Conservation (phyloP, 306 rosid genomes). For the Canavalia ensiformis region DNA sequence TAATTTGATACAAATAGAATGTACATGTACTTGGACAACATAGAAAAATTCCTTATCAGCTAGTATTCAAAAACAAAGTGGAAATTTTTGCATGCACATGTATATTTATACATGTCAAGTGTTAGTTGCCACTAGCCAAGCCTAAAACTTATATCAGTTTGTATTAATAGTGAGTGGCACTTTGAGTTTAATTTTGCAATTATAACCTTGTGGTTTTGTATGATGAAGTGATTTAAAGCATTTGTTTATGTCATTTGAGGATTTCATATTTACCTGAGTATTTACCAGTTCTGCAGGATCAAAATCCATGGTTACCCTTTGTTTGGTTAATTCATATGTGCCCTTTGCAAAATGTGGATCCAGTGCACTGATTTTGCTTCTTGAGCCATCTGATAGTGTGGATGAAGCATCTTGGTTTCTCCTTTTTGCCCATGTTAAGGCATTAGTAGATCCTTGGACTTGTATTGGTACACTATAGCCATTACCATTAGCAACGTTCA, state of each 20-base stretch:
- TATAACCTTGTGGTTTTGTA: constrained; percentile 1
- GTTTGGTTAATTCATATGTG: constrained; percentile 57
- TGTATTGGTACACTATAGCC: constrained; percentile 64
- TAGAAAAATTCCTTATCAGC: not conserved
- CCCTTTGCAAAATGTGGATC: constrained; percentile 82
- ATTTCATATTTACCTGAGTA: constrained; percentile 51
- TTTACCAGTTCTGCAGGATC: constrained; percentile 46
- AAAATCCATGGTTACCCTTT: constrained; percentile 51
- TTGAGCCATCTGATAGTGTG: constrained; percentile 80
- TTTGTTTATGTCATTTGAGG: constrained; percentile 1
- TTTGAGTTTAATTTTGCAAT: not conserved
- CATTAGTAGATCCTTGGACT: constrained; percentile 63
- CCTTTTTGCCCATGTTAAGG: constrained; percentile 76
- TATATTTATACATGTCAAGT: not conserved
- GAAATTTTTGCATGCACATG: constrained; percentile 15
- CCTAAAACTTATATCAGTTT: not conserved
- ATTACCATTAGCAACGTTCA: constrained; percentile 46
- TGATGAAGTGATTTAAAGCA: constrained; percentile 1
- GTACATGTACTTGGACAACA: not conserved
- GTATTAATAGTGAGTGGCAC: not conserved
- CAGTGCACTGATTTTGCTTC: constrained; percentile 84
- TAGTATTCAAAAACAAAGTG: not conserved
- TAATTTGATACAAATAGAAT: constrained; percentile 31
- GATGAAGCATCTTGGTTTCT: constrained; percentile 72
- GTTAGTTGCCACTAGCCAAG: not conserved